Base-by-base conservation (phyloP, 1,284 basidiomycete genomes). In the Anthracocystis walkeri region DNA sequence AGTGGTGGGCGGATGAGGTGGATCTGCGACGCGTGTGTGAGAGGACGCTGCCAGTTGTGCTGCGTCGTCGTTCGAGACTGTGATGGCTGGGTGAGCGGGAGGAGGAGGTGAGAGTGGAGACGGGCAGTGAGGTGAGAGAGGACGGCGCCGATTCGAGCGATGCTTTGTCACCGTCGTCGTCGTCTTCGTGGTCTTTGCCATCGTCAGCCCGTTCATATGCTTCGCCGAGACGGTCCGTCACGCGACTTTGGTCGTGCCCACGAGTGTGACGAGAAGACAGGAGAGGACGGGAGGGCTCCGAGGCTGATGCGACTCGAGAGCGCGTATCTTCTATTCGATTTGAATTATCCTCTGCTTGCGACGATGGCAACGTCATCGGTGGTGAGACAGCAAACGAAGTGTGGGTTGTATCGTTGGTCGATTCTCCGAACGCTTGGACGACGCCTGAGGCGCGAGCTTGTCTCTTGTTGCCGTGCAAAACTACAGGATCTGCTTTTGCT, bases 401-500 rank as follows among this genome's bases (percentile, higher is more conserved):
- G 31, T 46, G 38, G 0, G 16, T 18, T 0, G 63, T 29, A 25
- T 42, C 40, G 49, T 48, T 53, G 16, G 33, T 38, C 25, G 50
- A 38, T n/a, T 69, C 60, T 7, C 27, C 27, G 3, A 42, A 18
- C 2, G 40, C 20, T 18, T 38, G 25, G 7, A 40, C 45, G 4
- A 38, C 14, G 7, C 59, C 66, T 3, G 66, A 66, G 0, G 64
- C 64, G 1, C 61, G 40, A 0, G 75, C 75, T 21, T 78, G 75
- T 7, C 67, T 46, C n/a, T 44, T 48, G 48, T 78, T 78, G n/a
- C 64, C 75, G 21, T 78, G 75, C 40, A 78, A 52, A 6, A 68
- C 58, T 5, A 75, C 65, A 7, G 62, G 61, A 12, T 68, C 72
- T 18, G 55, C 60, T 23, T 62, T 69, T 2, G 59, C 69, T 40